phyloP scores from a whole-genome alignment of 352 stramenopile species.

The Phytophthora megakarya region DNA sequence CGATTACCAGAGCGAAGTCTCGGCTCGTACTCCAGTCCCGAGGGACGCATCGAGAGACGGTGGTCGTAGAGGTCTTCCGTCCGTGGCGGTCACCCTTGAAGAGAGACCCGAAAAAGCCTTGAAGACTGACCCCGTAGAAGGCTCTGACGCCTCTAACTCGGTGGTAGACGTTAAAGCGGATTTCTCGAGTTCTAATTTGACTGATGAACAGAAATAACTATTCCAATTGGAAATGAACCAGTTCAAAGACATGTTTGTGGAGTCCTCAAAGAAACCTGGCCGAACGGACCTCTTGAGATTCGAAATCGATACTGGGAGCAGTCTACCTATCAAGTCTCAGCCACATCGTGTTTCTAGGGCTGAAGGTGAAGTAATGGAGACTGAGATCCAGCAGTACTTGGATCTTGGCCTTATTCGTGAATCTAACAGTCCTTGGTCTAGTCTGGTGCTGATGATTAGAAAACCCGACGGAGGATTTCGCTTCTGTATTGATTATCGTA shows the following conservation, averaged over 20 bases:
- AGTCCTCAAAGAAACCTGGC: not conserved
- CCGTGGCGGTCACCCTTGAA: not conserved
- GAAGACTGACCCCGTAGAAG: too few species aligned
- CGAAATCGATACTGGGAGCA: constrained; percentile 13
- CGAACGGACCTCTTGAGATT: constrained; percentile 8
- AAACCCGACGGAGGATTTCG: constrained; percentile 16
- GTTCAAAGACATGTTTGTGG: not conserved
- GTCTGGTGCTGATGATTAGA: constrained; percentile 17
- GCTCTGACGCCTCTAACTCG: not conserved
- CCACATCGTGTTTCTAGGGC: constrained; percentile 11
- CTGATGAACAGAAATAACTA: not conserved
- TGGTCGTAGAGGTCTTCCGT: not conserved
- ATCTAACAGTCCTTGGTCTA: constrained; percentile 12
- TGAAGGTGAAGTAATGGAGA: constrained; percentile 10
- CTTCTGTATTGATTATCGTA: constrained; percentile 24
- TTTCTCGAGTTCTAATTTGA: not conserved
- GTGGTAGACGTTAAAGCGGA: not conserved
- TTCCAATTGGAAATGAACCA: not conserved
- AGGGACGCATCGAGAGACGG: too few species aligned
- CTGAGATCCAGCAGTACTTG: constrained; percentile 15
- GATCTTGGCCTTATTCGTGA: not conserved
- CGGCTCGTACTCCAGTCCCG: not conserved
- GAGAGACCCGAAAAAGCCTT: too few species aligned
- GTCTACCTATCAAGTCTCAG: constrained; percentile 8
- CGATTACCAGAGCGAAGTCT: too few species aligned